Conservation (phyloP, 345 rosid genomes). For the Diplotaxis tenuifolia region DNA sequence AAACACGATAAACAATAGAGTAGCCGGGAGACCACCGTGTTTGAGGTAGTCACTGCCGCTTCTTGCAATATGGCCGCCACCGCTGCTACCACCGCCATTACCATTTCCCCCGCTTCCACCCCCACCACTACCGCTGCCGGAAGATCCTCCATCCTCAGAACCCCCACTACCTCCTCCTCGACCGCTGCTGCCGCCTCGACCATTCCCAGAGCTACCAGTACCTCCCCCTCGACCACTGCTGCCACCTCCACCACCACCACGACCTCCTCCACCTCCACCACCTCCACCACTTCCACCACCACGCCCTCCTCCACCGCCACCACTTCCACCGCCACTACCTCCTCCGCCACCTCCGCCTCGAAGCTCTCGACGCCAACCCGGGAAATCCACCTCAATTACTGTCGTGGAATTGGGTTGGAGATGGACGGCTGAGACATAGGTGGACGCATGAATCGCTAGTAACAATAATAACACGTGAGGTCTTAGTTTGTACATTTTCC, state of each 20-base stretch:
- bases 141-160: constrained; percentile 1
- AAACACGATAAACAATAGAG: background rate
- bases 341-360: constrained; percentile 12
- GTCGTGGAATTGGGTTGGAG: background rate
- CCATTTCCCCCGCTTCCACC: constrained; percentile 5
- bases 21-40: background rate
- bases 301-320: constrained; percentile 1
- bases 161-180: background rate
- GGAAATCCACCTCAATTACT: background rate
- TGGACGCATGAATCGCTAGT: constrained; percentile 12
- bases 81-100: background rate
- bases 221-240: background rate
- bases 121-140: background rate
- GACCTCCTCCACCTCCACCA: background rate
- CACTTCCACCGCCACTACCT: background rate
- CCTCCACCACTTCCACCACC: constrained; percentile 1
- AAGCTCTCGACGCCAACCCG: constrained; percentile 20
- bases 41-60: constrained; percentile 14
- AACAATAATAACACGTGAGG: constrained; percentile 3
- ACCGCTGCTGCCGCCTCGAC: background rate
- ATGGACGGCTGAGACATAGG: constrained; percentile 9
- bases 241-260: background rate
- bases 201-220: background rate
- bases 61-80: background rate
- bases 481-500: constrained; percentile 15